Conservation (phyloP, 305 asterid genomes). For the Nicotiana rustica region DNA sequence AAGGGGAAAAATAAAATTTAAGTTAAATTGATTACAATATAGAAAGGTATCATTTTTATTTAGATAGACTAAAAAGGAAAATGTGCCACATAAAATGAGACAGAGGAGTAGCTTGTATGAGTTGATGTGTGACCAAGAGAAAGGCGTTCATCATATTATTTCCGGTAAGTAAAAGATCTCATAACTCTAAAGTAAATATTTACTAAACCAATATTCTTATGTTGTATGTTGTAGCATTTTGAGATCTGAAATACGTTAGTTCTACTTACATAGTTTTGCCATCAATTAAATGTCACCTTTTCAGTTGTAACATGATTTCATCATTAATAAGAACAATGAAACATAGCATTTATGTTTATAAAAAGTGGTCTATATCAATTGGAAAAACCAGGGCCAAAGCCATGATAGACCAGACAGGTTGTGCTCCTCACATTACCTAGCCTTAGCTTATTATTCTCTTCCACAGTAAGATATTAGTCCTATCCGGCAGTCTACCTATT, state of each 20-base stretch:
- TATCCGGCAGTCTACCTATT: background rate
- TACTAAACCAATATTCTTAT: background rate
- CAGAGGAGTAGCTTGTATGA: background rate
- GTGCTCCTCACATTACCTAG: background rate
- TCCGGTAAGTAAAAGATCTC: background rate
- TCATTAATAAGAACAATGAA: background rate
- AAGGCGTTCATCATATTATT: background rate
- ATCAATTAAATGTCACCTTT: background rate
- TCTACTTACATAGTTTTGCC: background rate
- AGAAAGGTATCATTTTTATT: too few relatives aligned
- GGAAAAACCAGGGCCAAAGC: constrained; percentile 4
- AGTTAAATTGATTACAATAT: too few relatives aligned
- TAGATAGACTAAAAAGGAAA: too few relatives aligned
- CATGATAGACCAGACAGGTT: background rate
- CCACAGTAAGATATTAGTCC: background rate
- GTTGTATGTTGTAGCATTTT: background rate
- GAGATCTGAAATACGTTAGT: background rate
- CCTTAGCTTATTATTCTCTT: background rate
- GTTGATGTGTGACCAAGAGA: background rate
- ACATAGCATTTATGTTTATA: background rate
- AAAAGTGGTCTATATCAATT: background rate
- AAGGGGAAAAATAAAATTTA: too few relatives aligned
- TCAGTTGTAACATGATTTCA: background rate
- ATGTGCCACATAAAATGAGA: too few relatives aligned
- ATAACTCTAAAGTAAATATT: background rate